Conservation (phyloP, 176 grass and related monocot genomes). For the Paspalum notatum region DNA sequence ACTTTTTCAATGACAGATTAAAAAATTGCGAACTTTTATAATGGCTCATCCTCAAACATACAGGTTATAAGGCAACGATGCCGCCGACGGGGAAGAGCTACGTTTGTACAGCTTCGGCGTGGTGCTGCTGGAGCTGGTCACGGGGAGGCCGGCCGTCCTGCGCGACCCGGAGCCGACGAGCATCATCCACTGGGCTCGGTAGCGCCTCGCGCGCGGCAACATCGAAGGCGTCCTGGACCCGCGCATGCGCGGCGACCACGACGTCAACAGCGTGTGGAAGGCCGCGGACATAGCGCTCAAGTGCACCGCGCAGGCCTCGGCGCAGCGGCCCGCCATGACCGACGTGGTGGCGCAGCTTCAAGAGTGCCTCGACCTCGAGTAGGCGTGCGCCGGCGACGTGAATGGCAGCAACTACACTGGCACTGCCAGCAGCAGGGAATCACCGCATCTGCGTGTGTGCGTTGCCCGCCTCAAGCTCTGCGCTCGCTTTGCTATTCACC, state of each 20-base stretch:
- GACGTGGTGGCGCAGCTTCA: not conserved
- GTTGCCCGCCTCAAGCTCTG: no score
- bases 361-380: not conserved
- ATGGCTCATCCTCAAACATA: no score
- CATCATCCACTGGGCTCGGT: conserved; percentile 49
- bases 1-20: no score
- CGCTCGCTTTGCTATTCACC: no score
- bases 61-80: conserved; percentile 1
- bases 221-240: not conserved
- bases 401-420: not conserved
- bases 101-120: conserved; percentile 50
- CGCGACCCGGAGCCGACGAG: not conserved
- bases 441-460: no score
- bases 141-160: conserved; percentile 24
- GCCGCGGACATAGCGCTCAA: not conserved
- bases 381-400: not conserved
- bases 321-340: not conserved
- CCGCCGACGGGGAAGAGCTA: conserved; percentile 45
- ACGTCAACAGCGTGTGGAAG: not conserved
- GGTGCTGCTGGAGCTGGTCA: conserved; percentile 41
- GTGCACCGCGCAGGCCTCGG: not conserved
- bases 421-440: no score
- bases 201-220: conserved; percentile 22
- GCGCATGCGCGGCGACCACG: not conserved
- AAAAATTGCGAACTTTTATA: no score